A percentile compares a stretch with the other conserved stretches of the same genome.
Conservation (phyloP, 2,329 filamentous ascomycete species). For the Talaromyces atroroseus region DNA sequence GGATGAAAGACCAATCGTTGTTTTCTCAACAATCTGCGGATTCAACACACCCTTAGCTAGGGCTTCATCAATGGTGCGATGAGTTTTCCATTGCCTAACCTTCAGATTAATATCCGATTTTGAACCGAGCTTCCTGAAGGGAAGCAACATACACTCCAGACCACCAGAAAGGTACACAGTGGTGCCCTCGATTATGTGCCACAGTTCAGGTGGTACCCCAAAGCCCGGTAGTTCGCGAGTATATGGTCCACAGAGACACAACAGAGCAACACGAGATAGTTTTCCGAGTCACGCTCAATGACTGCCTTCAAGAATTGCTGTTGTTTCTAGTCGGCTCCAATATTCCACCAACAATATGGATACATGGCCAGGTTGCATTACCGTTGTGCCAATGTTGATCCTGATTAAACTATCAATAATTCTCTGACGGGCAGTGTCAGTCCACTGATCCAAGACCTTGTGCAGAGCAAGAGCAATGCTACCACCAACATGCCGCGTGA, state of each 20-base stretch:
- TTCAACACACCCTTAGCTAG: not conserved
- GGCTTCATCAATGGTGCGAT: not conserved
- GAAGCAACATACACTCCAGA: constrained; percentile 15
- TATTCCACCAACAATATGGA: not conserved
- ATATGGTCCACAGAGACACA: constrained; percentile 47
- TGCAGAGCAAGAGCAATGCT: constrained; percentile 37
- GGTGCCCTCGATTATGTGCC: constrained; percentile 44
- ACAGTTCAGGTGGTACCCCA: constrained; percentile 44
- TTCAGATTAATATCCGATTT: not conserved
- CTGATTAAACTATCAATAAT: constrained; percentile 27
- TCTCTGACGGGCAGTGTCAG: constrained; percentile 24
- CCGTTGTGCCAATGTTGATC: constrained; percentile 49
- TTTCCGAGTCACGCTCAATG: constrained; percentile 45
- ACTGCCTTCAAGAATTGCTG: constrained; percentile 49
- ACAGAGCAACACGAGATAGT: constrained; percentile 49
- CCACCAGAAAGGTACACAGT: constrained; percentile 47
- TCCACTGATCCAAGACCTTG: constrained; percentile 30
- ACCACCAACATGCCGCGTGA: constrained; percentile 37
- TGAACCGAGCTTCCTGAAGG: not conserved
- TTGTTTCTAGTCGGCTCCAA: not conserved
- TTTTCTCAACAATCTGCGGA: not conserved
- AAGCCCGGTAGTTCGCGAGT: constrained; percentile 48
- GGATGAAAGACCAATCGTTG: not conserved
- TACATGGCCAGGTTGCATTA: not conserved
- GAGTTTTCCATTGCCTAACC: not conserved